Evolutionary conservation across 495 filamentous ascomycete genomes (phyloP).

Genomic region (Penicillium lagena): DNA sequence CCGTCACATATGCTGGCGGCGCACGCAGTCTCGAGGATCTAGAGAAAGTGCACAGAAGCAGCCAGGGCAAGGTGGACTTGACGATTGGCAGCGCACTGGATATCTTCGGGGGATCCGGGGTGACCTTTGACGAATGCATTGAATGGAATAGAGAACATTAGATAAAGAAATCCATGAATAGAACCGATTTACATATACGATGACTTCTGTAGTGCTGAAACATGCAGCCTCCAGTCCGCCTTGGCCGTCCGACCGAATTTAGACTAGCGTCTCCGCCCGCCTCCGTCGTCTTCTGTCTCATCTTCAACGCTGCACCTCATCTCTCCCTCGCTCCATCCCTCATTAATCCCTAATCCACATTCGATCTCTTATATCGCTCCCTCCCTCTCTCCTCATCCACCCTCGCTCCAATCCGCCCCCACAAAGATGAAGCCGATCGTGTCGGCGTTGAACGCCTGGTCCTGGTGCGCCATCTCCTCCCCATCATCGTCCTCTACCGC

Average conservation of each 20-base stretch:
- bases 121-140: conserved; percentile 83
- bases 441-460: conserved; percentile 86
- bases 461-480: conserved; percentile 52
- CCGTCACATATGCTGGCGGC: conserved; percentile 93
- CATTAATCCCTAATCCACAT: not conserved
- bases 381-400: not conserved
- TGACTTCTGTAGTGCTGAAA: no score
- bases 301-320: conserved; percentile 10
- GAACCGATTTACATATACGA: not conserved
- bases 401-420: conserved; percentile 1
- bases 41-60: conserved; percentile 69
- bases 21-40: conserved; percentile 76
- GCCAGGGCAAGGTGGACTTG: conserved; percentile 76
- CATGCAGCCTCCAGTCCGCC: no score
- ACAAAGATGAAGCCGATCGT: conserved; percentile 87
- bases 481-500: not conserved
- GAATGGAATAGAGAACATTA: conserved; percentile 58
- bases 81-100: conserved; percentile 96
- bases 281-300: conserved; percentile 16
- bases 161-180: not conserved
- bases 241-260: conserved; percentile 19
- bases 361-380: not conserved
- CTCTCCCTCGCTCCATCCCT: not conserved
- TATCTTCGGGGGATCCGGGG: conserved; percentile 83
- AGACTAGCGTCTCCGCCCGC: conserved; percentile 29